Base-by-base conservation (phyloP, 2,329 filamentous ascomycete genomes). In the Tolypocladium ophioglossoides region DNA sequence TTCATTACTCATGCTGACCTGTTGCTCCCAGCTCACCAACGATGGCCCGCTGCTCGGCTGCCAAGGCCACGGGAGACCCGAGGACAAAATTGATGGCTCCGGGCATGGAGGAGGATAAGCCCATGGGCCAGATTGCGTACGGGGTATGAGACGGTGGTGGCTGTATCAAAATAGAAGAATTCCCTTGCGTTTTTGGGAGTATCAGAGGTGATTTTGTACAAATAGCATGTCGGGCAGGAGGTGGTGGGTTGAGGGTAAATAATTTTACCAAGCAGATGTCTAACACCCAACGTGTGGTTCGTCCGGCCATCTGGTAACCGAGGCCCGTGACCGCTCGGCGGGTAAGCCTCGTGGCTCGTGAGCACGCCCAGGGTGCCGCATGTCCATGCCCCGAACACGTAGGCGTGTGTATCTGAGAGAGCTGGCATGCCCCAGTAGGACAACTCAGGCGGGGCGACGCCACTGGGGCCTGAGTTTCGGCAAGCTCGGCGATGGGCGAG, bases 1-100 rank as follows among this genome's bases (percentile, higher is more conserved):
- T 10, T 49, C 22, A 38, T 39, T 35, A 52, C 20, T 1, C 39
- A 41, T 57, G 54, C 60, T 70, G 60, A 71, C 55, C 24, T 10
- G 5, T 27, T 24, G 18, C n/a, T 47, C 20, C 12, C 57, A 95
- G 91, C 77, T 96, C 91, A 58, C 91, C 94, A 52, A 99, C 94
- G 55, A 99, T 99, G 94, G 94, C 94, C 57, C 88, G 94, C 68
- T 96, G 91, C 79, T 95, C 91, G 51, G 92, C 89, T 52, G 88
- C 91, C 61, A 97, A 96, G 81, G 87, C 86, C 55, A 85, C 84
- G 11, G 84, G 85, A 57, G 88, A 91, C 73, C 82, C 86, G 55
- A 78, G 87, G 70, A 91, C 84, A 54, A 89, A 91, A 73, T 82
- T 89, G 62, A 86, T 91, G 85, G 86, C 86, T 53, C 78, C 85